Conservation (phyloP, 805 yeast genomes). For the Kodamaea hsintzibuensis region DNA sequence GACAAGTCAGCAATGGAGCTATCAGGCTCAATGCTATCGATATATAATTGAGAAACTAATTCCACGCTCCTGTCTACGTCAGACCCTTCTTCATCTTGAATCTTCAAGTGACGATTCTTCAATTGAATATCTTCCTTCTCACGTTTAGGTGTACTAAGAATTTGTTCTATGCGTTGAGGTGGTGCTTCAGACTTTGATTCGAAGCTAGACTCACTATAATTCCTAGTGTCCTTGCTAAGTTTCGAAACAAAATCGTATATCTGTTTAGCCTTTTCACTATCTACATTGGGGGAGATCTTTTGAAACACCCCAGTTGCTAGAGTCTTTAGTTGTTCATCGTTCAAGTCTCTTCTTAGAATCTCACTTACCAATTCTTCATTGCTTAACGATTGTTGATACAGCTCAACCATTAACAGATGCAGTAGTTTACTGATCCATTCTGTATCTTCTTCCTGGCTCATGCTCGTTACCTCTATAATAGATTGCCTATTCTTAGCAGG, state of each 20-base stretch:
- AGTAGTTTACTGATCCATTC: background rate
- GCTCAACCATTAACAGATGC: slow-evolving; percentile 8
- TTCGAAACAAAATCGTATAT: slow-evolving; percentile 2
- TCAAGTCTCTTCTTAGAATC: slow-evolving; percentile 3
- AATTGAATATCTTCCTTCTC: slow-evolving; percentile 12
- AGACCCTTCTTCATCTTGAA: slow-evolving; percentile 14
- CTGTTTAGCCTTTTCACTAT: background rate
- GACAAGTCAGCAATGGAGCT: slow-evolving; percentile 1
- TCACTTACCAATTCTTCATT: slow-evolving; percentile 6
- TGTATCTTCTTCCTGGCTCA: slow-evolving; percentile 2
- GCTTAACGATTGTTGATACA: slow-evolving; percentile 8
- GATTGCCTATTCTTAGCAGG: background rate
- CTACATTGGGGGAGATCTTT: slow-evolving; percentile 1
- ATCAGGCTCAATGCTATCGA: slow-evolving; percentile 4
- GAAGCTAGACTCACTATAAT: background rate
- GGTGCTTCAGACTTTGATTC: background rate
- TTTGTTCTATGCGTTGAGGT: background rate
- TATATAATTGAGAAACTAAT: slow-evolving; percentile 16
- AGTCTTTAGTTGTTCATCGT: background rate
- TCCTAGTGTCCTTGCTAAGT: background rate
- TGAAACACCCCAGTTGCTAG: background rate
- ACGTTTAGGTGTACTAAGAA: slow-evolving; percentile 1
- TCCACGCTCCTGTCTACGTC: slow-evolving; percentile 18
- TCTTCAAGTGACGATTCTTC: slow-evolving; percentile 17
- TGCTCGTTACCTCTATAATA: background rate